Conservation (phyloP, 495 filamentous ascomycete genomes). For the Sabuloglossum arenarium region DNA sequence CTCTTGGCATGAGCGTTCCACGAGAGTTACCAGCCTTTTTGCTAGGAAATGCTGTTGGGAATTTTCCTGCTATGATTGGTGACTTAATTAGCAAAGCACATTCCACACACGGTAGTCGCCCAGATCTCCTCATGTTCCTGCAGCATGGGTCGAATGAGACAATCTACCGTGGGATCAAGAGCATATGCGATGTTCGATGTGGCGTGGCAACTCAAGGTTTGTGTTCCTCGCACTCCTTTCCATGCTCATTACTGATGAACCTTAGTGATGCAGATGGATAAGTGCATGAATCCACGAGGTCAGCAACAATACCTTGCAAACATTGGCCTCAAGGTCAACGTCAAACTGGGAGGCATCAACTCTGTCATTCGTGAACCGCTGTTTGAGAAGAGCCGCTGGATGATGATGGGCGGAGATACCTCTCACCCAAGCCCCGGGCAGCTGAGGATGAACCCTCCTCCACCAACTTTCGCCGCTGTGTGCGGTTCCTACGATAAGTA, state of each 20-base stretch:
- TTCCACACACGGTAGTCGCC: background rate
- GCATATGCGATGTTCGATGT: conserved; percentile 2
- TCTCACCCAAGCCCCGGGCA: conserved; percentile 56
- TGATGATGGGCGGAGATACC: conserved; percentile 76
- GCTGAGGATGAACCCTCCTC: conserved; percentile 3
- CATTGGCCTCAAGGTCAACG: conserved; percentile 61
- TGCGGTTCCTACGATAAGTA: conserved; percentile 45
- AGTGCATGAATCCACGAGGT: background rate
- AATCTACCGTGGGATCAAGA: conserved; percentile 3
- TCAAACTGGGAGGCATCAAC: conserved; percentile 68
- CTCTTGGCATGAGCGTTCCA: conserved; percentile 2
- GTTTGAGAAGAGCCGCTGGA: conserved; percentile 28
- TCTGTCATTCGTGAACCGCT: conserved; percentile 40
- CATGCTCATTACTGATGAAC: background rate
- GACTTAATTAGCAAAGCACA: background rate
- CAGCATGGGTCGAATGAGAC: background rate
- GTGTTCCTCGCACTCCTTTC: background rate
- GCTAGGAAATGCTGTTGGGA: background rate
- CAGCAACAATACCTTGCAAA: conserved; percentile 45
- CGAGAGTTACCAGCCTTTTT: background rate
- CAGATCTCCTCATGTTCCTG: conserved; percentile 4
- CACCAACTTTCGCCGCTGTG: conserved; percentile 39
- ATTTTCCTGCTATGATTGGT: background rate
- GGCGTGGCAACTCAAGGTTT: conserved; percentile 5
- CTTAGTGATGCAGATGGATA: conserved; percentile 1